Evolutionary conservation across 306 rosid species (phyloP).

Genomic region (Albizia julibrissin): DNA sequence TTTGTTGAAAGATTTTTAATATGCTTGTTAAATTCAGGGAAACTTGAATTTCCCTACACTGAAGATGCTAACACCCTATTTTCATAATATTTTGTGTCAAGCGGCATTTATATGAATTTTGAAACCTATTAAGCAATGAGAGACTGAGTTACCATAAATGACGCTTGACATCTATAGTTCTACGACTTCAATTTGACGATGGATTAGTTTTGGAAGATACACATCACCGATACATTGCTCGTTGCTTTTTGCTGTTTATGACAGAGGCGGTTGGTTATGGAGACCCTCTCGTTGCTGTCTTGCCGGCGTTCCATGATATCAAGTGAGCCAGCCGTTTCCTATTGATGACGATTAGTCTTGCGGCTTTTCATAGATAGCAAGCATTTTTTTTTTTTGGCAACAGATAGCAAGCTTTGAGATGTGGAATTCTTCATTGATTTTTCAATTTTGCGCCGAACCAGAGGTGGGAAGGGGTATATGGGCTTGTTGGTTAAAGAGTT

Average conservation of each 20-base stretch:
- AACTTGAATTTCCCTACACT: neutral
- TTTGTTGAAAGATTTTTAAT: neutral
- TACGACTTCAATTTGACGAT: neutral
- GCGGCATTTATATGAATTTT: neutral
- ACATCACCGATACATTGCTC: slow-evolving; percentile 7
- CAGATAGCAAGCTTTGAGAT: slow-evolving; percentile 16
- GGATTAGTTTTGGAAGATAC: neutral
- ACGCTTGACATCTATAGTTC: neutral
- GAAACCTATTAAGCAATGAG: neutral
- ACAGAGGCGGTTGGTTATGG: slow-evolving; percentile 95
- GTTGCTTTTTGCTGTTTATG: slow-evolving; percentile 24
- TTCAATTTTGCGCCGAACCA: neutral
- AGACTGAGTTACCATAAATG: neutral
- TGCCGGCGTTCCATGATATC: slow-evolving; percentile 86
- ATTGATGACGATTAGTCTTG: slow-evolving; percentile 13
- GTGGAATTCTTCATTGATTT: slow-evolving; percentile 21
- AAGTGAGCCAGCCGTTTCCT: slow-evolving; percentile 46
- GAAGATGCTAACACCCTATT: too few relatives aligned
- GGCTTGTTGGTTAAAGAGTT: slow-evolving; percentile 29
- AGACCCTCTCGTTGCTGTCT: slow-evolving; percentile 81
- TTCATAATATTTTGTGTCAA: too few relatives aligned
- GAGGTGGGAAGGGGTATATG: neutral
- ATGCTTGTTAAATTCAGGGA: neutral
- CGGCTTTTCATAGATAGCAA: slow-evolving; percentile 24
- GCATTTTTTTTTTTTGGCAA: neutral